phyloP scores from a whole-genome alignment of 106 monocot species.

The Triglochin maritima region DNA sequence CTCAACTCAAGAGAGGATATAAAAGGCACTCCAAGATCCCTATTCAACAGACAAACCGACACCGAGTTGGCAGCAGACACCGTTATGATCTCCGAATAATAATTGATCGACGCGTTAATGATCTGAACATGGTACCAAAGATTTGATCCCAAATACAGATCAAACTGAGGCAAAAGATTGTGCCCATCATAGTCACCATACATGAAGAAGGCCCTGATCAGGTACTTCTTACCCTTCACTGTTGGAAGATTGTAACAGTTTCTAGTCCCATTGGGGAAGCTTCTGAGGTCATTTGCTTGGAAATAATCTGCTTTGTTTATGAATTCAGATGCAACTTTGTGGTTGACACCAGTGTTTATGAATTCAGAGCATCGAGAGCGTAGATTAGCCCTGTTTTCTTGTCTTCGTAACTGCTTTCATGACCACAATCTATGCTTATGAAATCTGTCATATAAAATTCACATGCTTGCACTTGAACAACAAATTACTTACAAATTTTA shows the following conservation, averaged over 20 bases:
- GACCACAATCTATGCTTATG: constrained; percentile 6
- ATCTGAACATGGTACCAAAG: constrained; percentile 1
- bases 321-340: neutral
- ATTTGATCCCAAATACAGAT: constrained; percentile 9
- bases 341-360: constrained; percentile 2
- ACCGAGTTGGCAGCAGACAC: neutral
- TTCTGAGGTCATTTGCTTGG: constrained; percentile 9
- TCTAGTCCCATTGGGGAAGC: constrained; percentile 7
- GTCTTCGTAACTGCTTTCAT: neutral
- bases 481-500: no score
- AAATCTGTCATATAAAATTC: no score
- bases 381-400: neutral
- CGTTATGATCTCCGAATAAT: constrained; percentile 1
- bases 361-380: neutral
- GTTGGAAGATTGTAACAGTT: constrained; percentile 14
- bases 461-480: no score
- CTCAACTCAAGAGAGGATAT: constrained; percentile 9
- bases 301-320: neutral
- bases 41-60: constrained; percentile 7
- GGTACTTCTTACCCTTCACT: neutral
- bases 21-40: neutral
- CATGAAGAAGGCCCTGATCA: constrained; percentile 8
- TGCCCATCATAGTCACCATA: constrained; percentile 10
- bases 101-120: neutral
- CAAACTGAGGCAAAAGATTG: neutral